A percentile compares a stretch with the other conserved stretches of the same genome.
These are phyloP conservation scores for Conidiobolus incongruus DNA, from an alignment of 371 early-diverging fungal species.

Conservation along the genomic window DNA sequence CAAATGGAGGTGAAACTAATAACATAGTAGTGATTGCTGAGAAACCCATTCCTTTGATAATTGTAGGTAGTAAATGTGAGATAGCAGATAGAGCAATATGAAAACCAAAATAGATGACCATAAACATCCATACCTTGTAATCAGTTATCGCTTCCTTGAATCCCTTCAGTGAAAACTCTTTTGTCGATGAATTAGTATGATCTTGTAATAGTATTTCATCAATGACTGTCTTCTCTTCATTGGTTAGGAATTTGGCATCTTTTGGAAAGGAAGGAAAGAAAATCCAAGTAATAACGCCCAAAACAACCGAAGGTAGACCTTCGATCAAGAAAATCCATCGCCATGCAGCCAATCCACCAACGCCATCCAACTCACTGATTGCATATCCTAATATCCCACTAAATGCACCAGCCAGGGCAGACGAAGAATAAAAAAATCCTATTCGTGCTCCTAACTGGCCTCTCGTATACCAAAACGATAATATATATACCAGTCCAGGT, in stretches of 20 bases:
- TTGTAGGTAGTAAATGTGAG: not conserved
- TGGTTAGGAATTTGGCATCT: not conserved
- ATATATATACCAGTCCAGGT: not conserved
- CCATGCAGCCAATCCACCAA: not conserved
- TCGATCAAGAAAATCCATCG: not conserved
- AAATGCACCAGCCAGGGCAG: not conserved
- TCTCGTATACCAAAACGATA: not conserved
- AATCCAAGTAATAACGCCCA: not conserved
- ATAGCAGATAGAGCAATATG: not conserved
- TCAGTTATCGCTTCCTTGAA: not conserved
- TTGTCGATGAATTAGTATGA: not conserved
- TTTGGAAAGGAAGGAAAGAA: not conserved
- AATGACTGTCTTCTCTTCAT: not conserved
- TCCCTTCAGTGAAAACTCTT: not conserved
- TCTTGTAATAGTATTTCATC: not conserved
- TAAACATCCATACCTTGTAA: not conserved
- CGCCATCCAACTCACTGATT: not conserved
- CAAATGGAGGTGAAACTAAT: not conserved
- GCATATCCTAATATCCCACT: not conserved
- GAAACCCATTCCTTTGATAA: not conserved
- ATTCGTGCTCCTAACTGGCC: not conserved
- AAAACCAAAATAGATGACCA: not conserved
- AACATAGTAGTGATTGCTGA: not conserved
- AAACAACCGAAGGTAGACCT: not conserved
- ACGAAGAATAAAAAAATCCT: not conserved